Evolutionary conservation across 108 stramenopile genomes (phyloP).

Genomic region (Stephanodiscus minutulus): DNA sequence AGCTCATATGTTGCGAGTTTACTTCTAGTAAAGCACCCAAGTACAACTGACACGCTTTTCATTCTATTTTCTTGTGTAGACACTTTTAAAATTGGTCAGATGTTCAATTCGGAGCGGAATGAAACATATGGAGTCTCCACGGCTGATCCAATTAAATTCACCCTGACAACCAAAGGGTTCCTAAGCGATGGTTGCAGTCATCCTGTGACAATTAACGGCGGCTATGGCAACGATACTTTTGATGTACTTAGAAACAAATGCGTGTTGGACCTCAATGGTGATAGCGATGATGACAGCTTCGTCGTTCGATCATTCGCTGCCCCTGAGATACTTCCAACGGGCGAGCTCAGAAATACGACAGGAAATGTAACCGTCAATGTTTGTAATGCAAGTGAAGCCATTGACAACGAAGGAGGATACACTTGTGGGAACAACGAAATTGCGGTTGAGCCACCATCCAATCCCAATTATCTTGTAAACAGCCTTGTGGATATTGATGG

Average conservation of each 20-base stretch:
- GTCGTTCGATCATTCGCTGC: conserved; percentile 45
- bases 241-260: conserved; percentile 44
- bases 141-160: conserved; percentile 33
- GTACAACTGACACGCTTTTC: not conserved
- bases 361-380: conserved; percentile 10
- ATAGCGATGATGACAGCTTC: conserved; percentile 42
- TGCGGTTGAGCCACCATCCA: not conserved
- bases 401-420: not conserved
- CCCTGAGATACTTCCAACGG: conserved; percentile 7
- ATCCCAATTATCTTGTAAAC: conserved; percentile 40
- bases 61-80: conserved; percentile 11
- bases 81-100: conserved; percentile 30
- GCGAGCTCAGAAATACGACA: conserved; percentile 3
- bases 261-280: conserved; percentile 50
- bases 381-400: not conserved
- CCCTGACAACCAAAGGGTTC: conserved; percentile 48
- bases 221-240: conserved; percentile 36
- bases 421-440: conserved; percentile 9
- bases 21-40: not conserved
- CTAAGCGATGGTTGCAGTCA: conserved; percentile 36
- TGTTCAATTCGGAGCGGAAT: conserved; percentile 34
- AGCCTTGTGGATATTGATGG: conserved; percentile 49
- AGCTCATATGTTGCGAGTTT: not conserved
- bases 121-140: conserved; percentile 10
- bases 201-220: conserved; percentile 42